Evolutionary conservation across 2,329 filamentous ascomycete genomes (phyloP).

Genomic region (Beauveria varroae): DNA sequence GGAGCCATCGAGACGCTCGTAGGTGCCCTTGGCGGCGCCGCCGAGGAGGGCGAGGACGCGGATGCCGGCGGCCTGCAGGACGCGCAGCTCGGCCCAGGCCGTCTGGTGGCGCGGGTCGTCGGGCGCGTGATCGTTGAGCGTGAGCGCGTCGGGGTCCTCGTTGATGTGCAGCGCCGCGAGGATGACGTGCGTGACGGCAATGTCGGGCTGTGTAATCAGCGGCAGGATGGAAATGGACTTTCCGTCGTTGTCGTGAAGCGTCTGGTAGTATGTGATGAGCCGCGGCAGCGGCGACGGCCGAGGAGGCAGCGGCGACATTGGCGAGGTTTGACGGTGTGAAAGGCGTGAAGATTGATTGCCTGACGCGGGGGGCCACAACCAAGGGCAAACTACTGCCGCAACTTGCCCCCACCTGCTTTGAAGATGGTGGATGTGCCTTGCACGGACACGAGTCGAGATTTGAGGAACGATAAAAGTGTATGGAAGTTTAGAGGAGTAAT

Average conservation of each 20-base stretch:
- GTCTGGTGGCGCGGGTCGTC: constrained; percentile 58
- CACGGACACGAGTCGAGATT: background rate
- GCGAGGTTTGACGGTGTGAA: background rate
- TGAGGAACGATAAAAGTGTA: no score
- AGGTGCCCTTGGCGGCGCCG: constrained; percentile 73
- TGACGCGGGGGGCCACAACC: background rate
- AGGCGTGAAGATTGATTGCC: background rate
- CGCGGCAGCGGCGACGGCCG: constrained; percentile 31
- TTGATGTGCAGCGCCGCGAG: constrained; percentile 83
- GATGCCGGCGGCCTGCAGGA: constrained; percentile 65
- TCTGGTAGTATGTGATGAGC: constrained; percentile 48
- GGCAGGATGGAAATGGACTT: constrained; percentile 46
- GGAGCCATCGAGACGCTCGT: constrained; percentile 46
- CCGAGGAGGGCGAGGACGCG: constrained; percentile 83
- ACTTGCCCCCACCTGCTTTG: background rate
- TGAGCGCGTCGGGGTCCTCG: constrained; percentile 54
- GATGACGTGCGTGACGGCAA: constrained; percentile 69
- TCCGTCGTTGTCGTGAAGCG: constrained; percentile 38
- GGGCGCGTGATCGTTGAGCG: constrained; percentile 73
- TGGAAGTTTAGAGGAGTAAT: no score
- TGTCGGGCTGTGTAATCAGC: constrained; percentile 38
- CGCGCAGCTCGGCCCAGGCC: constrained; percentile 70
- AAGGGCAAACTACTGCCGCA: background rate
- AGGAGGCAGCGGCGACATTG: constrained; percentile 26
- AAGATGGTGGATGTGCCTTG: background rate